phyloP scores from a whole-genome alignment of 139 green algal genomes.

The Micractinium sp. region DNA sequence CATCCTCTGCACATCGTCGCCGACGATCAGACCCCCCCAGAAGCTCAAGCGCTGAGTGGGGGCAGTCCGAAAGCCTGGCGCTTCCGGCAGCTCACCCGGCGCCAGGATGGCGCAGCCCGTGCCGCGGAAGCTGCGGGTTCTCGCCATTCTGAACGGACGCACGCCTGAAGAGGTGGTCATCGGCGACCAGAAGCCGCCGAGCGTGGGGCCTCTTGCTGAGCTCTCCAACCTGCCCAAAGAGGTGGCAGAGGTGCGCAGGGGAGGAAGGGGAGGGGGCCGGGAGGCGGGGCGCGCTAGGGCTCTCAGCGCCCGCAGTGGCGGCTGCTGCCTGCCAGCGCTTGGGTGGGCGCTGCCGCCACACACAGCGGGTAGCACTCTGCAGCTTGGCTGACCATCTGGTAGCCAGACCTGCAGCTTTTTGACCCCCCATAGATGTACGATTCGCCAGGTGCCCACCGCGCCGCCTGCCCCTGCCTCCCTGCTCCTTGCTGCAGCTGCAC shows the following conservation, averaged over 20 bases:
- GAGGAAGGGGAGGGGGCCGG: not conserved
- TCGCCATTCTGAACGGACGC: slow-evolving; percentile 12
- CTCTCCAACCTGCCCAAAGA: not conserved
- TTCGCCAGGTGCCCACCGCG: no score
- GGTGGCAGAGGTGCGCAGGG: slow-evolving; percentile 28
- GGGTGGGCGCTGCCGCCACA: no score
- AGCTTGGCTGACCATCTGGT: not conserved
- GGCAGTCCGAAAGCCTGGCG: not conserved
- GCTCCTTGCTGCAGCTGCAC: not conserved
- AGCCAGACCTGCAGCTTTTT: no score
- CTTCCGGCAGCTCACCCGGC: not conserved
- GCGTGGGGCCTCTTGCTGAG: slow-evolving; percentile 36
- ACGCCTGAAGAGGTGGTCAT: slow-evolving; percentile 8
- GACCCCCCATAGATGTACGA: no score
- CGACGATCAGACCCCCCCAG: no score
- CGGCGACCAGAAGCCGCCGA: not conserved
- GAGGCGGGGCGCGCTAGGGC: not conserved
- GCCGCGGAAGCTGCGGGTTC: not conserved
- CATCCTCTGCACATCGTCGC: not conserved
- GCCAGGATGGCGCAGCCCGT: no score
- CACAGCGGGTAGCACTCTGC: no score
- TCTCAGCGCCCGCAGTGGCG: not conserved
- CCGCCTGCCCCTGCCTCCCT: not conserved
- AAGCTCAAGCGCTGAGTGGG: not conserved
- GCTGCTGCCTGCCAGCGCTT: not conserved